Conservation (phyloP, 352 stramenopile genomes). For the Phytophthora aleatoria region DNA sequence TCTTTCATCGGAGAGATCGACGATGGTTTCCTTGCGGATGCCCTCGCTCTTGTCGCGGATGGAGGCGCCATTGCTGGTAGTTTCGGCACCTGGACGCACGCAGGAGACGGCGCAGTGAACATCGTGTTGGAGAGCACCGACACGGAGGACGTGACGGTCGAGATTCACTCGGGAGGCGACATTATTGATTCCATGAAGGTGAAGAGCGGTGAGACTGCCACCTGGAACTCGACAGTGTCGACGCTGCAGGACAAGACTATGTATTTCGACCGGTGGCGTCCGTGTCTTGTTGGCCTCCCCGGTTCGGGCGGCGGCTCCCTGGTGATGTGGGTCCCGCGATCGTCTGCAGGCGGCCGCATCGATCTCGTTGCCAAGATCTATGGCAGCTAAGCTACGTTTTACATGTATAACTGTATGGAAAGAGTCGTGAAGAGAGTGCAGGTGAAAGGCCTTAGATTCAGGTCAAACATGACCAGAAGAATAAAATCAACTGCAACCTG, state of each 20-base stretch:
- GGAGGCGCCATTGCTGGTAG: constrained; percentile 33
- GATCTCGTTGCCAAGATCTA: constrained; percentile 50
- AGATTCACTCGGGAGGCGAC: constrained; percentile 46
- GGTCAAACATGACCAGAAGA: no score
- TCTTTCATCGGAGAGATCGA: constrained; percentile 58
- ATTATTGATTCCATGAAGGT: constrained; percentile 44
- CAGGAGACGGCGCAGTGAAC: constrained; percentile 36
- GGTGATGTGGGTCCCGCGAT: constrained; percentile 46
- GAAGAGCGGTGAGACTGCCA: constrained; percentile 35
- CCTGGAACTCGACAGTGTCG: constrained; percentile 43
- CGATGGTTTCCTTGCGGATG: constrained; percentile 38
- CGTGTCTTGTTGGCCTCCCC: constrained; percentile 42
- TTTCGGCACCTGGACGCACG: constrained; percentile 36
- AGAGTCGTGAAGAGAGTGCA: no score
- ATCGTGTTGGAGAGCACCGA: constrained; percentile 49
- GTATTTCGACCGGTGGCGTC: constrained; percentile 62
- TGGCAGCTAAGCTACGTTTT: constrained; percentile 37
- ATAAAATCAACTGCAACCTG: no score
- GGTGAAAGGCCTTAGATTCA: no score
- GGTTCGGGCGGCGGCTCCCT: constrained; percentile 51
- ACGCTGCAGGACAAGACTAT: constrained; percentile 52
- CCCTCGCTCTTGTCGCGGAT: constrained; percentile 42
- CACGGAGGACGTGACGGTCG: constrained; percentile 44
- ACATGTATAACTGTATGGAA: no score
- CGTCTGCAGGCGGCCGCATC: constrained; percentile 36